Evolutionary conservation across 495 filamentous ascomycete genomes (phyloP).

Genomic region (Penicillium roqueforti): DNA sequence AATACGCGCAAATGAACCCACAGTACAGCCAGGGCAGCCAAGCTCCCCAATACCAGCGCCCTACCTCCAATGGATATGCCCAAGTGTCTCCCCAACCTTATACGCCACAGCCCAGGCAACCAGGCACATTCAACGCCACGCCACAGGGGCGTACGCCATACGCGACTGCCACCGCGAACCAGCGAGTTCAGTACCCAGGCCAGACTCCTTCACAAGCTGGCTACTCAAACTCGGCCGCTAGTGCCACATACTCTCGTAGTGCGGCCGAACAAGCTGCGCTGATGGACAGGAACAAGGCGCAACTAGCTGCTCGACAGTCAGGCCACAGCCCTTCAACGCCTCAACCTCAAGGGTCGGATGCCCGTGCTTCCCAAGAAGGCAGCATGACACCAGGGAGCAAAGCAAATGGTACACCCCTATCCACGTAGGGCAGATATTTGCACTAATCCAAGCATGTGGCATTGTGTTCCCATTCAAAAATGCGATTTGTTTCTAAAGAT

Average conservation of each 20-base stretch:
- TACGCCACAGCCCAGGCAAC: slow-evolving; percentile 39
- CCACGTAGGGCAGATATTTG: slow-evolving; percentile 19
- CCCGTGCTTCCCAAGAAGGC: slow-evolving; percentile 32
- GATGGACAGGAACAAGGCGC: slow-evolving; percentile 44
- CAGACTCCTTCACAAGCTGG: slow-evolving; percentile 30
- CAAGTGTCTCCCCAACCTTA: slow-evolving; percentile 39
- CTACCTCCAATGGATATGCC: slow-evolving; percentile 40
- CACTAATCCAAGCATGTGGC: not conserved
- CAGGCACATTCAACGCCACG: slow-evolving; percentile 33
- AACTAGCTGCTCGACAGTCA: slow-evolving; percentile 34
- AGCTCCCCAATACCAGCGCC: slow-evolving; percentile 37
- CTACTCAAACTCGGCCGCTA: slow-evolving; percentile 40
- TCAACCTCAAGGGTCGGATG: slow-evolving; percentile 29
- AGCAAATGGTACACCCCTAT: slow-evolving; percentile 43
- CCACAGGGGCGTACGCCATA: slow-evolving; percentile 31
- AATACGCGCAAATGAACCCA: slow-evolving; percentile 34
- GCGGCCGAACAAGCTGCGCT: slow-evolving; percentile 45
- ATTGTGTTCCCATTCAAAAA: slow-evolving; percentile 4
- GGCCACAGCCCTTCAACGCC: slow-evolving; percentile 40
- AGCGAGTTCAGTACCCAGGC: slow-evolving; percentile 12
- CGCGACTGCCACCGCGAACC: slow-evolving; percentile 17
- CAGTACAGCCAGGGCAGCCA: slow-evolving; percentile 38
- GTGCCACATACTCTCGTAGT: slow-evolving; percentile 40
- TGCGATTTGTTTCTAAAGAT: not conserved
- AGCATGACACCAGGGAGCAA: slow-evolving; percentile 39